Evolutionary conservation across 495 filamentous ascomycete genomes (phyloP).

Genomic region (Neurospora intermedia): DNA sequence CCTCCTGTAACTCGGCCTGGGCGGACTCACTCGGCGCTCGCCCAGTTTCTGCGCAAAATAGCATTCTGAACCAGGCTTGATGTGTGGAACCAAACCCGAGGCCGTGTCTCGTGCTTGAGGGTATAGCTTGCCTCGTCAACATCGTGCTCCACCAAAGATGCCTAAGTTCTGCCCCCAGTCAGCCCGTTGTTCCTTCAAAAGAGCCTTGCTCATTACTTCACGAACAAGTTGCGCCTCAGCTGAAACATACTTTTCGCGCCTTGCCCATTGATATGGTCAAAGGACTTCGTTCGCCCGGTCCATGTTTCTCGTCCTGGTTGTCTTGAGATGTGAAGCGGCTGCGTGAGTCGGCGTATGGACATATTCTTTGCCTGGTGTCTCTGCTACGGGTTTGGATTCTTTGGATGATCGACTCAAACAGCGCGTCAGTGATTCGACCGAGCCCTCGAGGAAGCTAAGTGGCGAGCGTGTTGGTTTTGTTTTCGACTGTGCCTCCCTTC

Average conservation of each 20-base stretch:
- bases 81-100: neutral
- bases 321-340: constrained; percentile 28
- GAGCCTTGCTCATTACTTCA: neutral
- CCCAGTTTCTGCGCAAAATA: neutral
- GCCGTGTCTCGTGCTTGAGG: neutral
- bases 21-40: neutral
- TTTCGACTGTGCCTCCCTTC: neutral
- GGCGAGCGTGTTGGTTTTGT: constrained; percentile 1
- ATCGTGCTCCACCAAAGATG: neutral
- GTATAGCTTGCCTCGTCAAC: neutral
- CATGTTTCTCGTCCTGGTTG: constrained; percentile 28
- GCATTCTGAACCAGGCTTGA: neutral
- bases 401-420: constrained; percentile 1
- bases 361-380: constrained; percentile 18
- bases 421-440: constrained; percentile 1
- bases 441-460: constrained; percentile 10
- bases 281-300: constrained; percentile 25
- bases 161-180: neutral
- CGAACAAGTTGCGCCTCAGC: neutral
- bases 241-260: neutral
- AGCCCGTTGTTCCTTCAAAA: neutral
- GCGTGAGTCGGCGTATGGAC: constrained; percentile 32
- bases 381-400: neutral
- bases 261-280: constrained; percentile 5
- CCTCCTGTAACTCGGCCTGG: neutral